Percentiles rank a stretch among this genome's conserved stretches.
phyloP scores from a whole-genome alignment of 768 basidiomycete genomes.

The Brasilioporus rufonigricans region DNA sequence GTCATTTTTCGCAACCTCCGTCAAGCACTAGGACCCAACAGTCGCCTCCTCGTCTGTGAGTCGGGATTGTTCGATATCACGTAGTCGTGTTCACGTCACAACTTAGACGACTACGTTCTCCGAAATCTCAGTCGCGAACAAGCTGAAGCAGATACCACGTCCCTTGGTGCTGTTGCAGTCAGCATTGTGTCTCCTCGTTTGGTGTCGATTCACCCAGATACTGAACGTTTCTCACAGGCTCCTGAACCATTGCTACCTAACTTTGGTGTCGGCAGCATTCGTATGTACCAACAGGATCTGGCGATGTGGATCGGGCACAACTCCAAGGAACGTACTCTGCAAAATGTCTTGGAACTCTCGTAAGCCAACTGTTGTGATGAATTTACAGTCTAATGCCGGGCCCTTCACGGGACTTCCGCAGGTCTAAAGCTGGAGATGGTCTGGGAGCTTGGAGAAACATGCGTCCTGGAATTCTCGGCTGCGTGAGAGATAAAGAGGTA shows the following conservation, averaged over 20 bases:
- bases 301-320: slow-evolving; percentile 31
- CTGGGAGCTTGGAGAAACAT: slow-evolving; percentile 31
- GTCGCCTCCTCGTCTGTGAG: slow-evolving; percentile 35
- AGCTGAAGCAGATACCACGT: slow-evolving; percentile 9
- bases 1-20: slow-evolving; percentile 28
- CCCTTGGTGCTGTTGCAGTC: slow-evolving; percentile 16
- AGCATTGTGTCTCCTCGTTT: not conserved
- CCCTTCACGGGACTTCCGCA: slow-evolving; percentile 16
- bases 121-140: slow-evolving; percentile 14
- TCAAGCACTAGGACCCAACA: slow-evolving; percentile 28
- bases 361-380: slow-evolving; percentile 10
- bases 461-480: slow-evolving; percentile 25
- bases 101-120: slow-evolving; percentile 25
- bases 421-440: slow-evolving; percentile 28
- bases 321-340: slow-evolving; percentile 33
- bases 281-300: slow-evolving; percentile 31
- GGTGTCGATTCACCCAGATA: not conserved
- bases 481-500: slow-evolving; percentile 23
- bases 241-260: slow-evolving; percentile 35
- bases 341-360: slow-evolving; percentile 30
- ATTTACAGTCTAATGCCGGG: slow-evolving; percentile 9
- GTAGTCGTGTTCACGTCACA: not conserved
- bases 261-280: slow-evolving; percentile 31
- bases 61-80: not conserved
- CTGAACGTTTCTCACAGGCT: slow-evolving; percentile 21